These are phyloP conservation scores for Periglandula ipomoeae DNA, from an alignment of 2,329 filamentous ascomycete genomes.

Conservation along the genomic window DNA sequence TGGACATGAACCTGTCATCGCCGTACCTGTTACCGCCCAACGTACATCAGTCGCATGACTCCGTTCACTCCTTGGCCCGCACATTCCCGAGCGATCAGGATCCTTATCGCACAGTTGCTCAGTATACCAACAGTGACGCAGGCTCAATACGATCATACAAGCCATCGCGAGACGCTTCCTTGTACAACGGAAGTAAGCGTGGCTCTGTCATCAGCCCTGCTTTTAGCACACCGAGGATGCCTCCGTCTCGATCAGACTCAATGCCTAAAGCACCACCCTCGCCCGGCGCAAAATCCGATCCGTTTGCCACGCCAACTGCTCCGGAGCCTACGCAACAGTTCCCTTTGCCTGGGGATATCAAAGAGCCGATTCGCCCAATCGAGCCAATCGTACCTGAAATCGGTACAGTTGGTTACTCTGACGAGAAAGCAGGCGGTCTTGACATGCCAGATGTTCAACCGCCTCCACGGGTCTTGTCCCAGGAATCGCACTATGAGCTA, in stretches of 20 bases:
- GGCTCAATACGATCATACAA: constrained; percentile 46
- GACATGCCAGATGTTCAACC: constrained; percentile 19
- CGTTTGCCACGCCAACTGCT: constrained; percentile 25
- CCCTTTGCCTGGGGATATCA: constrained; percentile 10
- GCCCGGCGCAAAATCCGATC: constrained; percentile 24
- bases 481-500: constrained; percentile 16
- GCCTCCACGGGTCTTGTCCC: constrained; percentile 21
- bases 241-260: constrained; percentile 31
- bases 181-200: constrained; percentile 33
- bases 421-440: constrained; percentile 15
- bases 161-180: constrained; percentile 32
- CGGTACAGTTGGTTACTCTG: constrained; percentile 24
- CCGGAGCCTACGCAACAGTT: constrained; percentile 20
- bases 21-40: constrained; percentile 91
- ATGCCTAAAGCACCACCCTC: constrained; percentile 31
- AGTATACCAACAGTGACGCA: constrained; percentile 48
- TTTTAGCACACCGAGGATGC: constrained; percentile 17
- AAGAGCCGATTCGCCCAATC: constrained; percentile 20
- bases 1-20: constrained; percentile 68
- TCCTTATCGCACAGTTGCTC: constrained; percentile 62
- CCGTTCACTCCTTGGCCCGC: constrained; percentile 74
- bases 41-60: constrained; percentile 71
- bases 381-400: constrained; percentile 30
- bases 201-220: constrained; percentile 19
- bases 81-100: constrained; percentile 69